phyloP scores from a whole-genome alignment of 176 grass and related monocot species.

The Phragmites australis region DNA sequence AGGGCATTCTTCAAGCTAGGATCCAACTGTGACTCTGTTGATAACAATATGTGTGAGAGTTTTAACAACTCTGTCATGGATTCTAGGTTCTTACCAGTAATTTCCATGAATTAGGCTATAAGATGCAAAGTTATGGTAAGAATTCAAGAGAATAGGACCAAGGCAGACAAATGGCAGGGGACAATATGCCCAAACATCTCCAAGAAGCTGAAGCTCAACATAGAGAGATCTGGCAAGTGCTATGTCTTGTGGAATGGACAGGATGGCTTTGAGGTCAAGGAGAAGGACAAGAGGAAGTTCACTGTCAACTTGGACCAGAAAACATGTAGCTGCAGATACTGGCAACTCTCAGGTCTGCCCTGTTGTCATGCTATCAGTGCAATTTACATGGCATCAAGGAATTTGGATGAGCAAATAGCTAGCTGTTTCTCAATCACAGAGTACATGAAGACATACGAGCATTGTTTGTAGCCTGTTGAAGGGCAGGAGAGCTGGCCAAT shows the following conservation, averaged over 20 bases:
- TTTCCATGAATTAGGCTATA: not conserved
- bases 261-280: no score
- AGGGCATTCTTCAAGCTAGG: not conserved
- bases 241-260: no score
- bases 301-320: no score
- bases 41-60: not conserved
- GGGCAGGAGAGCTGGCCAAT: no score
- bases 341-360: no score
- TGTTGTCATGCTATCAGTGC: not conserved
- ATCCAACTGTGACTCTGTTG: not conserved
- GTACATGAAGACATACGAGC: no score
- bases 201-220: not conserved
- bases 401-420: not conserved
- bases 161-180: not conserved
- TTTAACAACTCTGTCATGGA: not conserved
- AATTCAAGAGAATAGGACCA: not conserved
- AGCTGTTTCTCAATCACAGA: no score
- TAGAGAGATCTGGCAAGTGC: not conserved
- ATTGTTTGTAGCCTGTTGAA: no score
- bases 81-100: not conserved
- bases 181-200: not conserved
- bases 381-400: not conserved
- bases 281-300: no score
- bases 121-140: not conserved
- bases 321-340: no score